These are phyloP conservation scores for Chamaecrista fasciculata DNA, from an alignment of 306 rosid species.

Conservation along the genomic window DNA sequence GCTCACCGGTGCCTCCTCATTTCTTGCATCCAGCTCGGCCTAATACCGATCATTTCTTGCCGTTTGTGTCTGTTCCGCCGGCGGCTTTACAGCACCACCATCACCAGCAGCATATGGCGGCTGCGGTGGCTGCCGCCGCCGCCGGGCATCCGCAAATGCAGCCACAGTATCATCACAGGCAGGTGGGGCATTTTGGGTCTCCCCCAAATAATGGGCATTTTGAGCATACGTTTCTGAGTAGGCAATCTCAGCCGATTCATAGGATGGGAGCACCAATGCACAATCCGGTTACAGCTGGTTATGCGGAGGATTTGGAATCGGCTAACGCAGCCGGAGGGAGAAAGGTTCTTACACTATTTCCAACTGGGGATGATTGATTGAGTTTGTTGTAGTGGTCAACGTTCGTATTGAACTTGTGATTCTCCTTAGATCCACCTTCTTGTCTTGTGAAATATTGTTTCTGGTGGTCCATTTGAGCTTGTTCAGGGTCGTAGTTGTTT, in stretches of 20 bases:
- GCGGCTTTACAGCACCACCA: conserved; percentile 71
- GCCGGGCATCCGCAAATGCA: conserved; percentile 49
- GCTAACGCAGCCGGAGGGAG: conserved; percentile 81
- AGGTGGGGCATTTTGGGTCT: conserved; percentile 80
- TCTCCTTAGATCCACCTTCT: conserved; percentile 23
- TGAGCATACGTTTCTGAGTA: conserved; percentile 69
- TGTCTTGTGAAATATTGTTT: conserved; percentile 34
- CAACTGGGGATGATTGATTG: conserved; percentile 92
- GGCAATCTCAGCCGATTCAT: conserved; percentile 66
- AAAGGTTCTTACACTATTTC: conserved; percentile 88
- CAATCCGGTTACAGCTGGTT: conserved; percentile 43
- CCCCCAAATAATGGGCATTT: conserved; percentile 81
- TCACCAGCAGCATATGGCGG: conserved; percentile 61
- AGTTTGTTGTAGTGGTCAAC: conserved; percentile 33
- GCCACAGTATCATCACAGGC: conserved; percentile 67
- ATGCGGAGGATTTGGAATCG: conserved; percentile 77
- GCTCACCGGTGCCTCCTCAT: conserved; percentile 86
- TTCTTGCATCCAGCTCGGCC: conserved; percentile 66
- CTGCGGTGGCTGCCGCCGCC: conserved; percentile 29
- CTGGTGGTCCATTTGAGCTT: conserved; percentile 40
- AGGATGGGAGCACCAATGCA: conserved; percentile 73
- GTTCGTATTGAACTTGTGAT: not conserved
- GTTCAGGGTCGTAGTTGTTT: conserved; percentile 37
- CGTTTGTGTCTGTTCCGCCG: conserved; percentile 79
- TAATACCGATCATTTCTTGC: conserved; percentile 76